Conservation (phyloP, 2,329 filamentous ascomycete genomes). For the Epichloe scottii region DNA sequence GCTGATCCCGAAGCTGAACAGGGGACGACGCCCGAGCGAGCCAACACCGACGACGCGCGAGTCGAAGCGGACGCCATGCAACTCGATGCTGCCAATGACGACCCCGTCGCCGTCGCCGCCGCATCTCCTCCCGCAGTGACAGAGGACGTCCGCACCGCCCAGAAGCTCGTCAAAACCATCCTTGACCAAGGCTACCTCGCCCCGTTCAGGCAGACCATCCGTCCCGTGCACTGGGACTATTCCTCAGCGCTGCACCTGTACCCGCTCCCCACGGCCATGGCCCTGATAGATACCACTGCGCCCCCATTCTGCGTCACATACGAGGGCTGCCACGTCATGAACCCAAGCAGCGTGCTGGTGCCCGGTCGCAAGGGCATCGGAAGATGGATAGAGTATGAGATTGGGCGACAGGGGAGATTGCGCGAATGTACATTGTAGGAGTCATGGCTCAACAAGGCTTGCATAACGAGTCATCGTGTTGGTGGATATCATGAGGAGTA, state of each 20-base stretch:
- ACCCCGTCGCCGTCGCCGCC: slow-evolving; percentile 10
- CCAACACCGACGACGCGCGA: slow-evolving; percentile 10
- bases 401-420: slow-evolving; percentile 48
- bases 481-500: neutral
- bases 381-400: slow-evolving; percentile 80
- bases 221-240: slow-evolving; percentile 87
- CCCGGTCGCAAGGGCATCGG: slow-evolving; percentile 55
- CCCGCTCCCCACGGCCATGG: slow-evolving; percentile 72
- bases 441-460: neutral
- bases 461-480: neutral
- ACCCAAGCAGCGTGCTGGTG: slow-evolving; percentile 68
- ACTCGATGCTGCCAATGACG: slow-evolving; percentile 26
- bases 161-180: slow-evolving; percentile 78
- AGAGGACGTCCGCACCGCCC: slow-evolving; percentile 46
- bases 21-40: slow-evolving; percentile 3
- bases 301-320: slow-evolving; percentile 81
- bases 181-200: slow-evolving; percentile 83
- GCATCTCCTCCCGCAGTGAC: slow-evolving; percentile 11
- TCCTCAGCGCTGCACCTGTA: slow-evolving; percentile 67
- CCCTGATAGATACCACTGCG: slow-evolving; percentile 71
- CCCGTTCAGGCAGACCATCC: slow-evolving; percentile 67
- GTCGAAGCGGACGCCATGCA: slow-evolving; percentile 25
- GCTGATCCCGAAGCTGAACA: slow-evolving; percentile 23
- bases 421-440: slow-evolving; percentile 47
- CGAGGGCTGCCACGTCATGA: slow-evolving; percentile 92